phyloP scores from a whole-genome alignment of 2,329 filamentous ascomycete species.

The Pestalotiopsis sp. region DNA sequence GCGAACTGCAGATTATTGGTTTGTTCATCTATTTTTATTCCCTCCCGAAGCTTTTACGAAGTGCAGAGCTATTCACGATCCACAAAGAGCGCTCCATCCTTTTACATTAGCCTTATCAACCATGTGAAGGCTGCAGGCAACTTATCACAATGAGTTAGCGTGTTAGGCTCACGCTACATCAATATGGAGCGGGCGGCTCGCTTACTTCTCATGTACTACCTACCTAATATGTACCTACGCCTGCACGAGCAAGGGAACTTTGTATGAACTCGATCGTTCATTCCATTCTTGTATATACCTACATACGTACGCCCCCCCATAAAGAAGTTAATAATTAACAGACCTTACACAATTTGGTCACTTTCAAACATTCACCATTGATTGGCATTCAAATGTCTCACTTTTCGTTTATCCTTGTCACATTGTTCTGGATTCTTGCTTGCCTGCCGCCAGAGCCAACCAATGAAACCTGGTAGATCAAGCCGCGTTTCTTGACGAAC shows the following conservation, averaged over 20 bases:
- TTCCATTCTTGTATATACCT: not conserved
- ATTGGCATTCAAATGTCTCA: not conserved
- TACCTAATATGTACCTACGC: not conserved
- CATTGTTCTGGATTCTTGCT: too few species aligned
- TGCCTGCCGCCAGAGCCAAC: too few species aligned
- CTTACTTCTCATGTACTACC: too few species aligned
- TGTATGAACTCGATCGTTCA: not conserved
- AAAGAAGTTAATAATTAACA: not conserved
- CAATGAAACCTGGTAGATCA: not conserved
- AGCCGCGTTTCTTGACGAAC: not conserved
- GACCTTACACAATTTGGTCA: not conserved
- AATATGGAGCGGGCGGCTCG: not conserved
- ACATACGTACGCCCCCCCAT: not conserved
- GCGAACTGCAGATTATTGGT: not conserved
- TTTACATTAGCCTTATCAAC: not conserved
- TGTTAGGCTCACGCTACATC: not conserved
- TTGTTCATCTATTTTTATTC: not conserved
- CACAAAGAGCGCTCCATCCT: not conserved
- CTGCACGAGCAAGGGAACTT: not conserved
- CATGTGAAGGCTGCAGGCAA: not conserved
- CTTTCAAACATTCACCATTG: not conserved
- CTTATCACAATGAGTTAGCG: not conserved
- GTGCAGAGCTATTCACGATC: not conserved
- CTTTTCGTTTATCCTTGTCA: too few species aligned
- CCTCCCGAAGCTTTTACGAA: not conserved